A percentile compares a stretch with the other conserved stretches of the same genome.
phyloP scores from a whole-genome alignment of 1,284 basidiomycete species.

The Irpex sp. region DNA sequence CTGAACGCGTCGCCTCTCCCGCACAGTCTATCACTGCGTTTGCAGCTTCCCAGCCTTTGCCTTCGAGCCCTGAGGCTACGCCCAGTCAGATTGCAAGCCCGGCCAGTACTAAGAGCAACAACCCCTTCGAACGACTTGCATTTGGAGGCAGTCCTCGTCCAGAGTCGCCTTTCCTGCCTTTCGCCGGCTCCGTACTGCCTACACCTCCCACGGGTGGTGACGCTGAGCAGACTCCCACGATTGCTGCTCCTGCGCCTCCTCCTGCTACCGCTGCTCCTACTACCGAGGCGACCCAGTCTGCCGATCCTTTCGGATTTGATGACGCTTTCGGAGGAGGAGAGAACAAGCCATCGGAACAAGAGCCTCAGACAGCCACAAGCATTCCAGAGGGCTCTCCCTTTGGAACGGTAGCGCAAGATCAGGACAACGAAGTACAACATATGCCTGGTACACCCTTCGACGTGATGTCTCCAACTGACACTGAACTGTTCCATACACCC shows the following conservation, averaged over 20 bases:
- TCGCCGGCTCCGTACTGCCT: conserved; percentile 34
- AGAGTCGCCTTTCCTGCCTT: conserved; percentile 54
- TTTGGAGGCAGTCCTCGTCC: conserved; percentile 44
- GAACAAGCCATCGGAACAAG: conserved; percentile 5
- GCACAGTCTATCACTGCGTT: conserved; percentile 49
- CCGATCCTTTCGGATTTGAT: conserved; percentile 61
- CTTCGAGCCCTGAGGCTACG: conserved; percentile 57
- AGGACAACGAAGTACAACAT: conserved; percentile 15
- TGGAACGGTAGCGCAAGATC: conserved; percentile 6
- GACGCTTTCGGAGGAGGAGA: conserved; percentile 33
- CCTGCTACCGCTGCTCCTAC: conserved; percentile 12
- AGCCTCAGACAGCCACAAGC: conserved; percentile 2
- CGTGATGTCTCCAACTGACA: conserved; percentile 36
- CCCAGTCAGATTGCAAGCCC: conserved; percentile 26
- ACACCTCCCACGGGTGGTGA: conserved; percentile 24
- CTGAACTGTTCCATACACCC: conserved; percentile 60
- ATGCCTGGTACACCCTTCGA: conserved; percentile 21
- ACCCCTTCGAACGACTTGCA: conserved; percentile 86
- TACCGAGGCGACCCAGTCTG: conserved; percentile 24
- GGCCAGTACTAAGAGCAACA: conserved; percentile 69
- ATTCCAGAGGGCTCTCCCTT: conserved; percentile 7
- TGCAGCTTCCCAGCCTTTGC: conserved; percentile 67
- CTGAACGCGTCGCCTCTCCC: conserved; percentile 31
- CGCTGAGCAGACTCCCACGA: neutral
- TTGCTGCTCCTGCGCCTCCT: conserved; percentile 7